Evolutionary conservation across 2,329 filamentous ascomycete species (phyloP).

Genomic region (Myotisia sp.): DNA sequence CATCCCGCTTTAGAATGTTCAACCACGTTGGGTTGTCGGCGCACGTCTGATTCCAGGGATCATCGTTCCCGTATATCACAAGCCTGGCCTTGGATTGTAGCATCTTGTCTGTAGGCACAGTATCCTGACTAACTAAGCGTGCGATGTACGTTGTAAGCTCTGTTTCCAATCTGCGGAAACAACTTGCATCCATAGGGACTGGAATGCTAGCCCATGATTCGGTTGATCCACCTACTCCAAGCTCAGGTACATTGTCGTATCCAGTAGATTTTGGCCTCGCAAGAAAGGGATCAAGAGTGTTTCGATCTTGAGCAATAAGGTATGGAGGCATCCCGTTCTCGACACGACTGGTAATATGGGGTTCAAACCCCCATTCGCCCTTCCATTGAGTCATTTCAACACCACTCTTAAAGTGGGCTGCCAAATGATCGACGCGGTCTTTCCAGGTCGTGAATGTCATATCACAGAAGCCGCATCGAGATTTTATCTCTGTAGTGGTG

Average conservation of each 20-base stretch:
- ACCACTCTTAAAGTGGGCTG: conserved; percentile 27
- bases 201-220: conserved; percentile 11
- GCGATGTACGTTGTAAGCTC: conserved; percentile 29
- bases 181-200: conserved; percentile 26
- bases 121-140: conserved; percentile 21
- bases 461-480: conserved; percentile 32
- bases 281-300: conserved; percentile 21
- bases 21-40: conserved; percentile 36
- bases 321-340: conserved; percentile 26
- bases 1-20: conserved; percentile 30
- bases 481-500: conserved; percentile 39
- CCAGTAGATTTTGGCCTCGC: conserved; percentile 2
- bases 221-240: conserved; percentile 1
- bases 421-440: conserved; percentile 29
- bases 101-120: conserved; percentile 22
- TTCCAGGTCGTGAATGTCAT: conserved; percentile 31
- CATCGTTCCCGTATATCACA: conserved; percentile 20
- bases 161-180: conserved; percentile 27
- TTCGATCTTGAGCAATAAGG: conserved; percentile 23
- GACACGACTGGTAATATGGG: conserved; percentile 22
- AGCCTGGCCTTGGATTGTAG: conserved; percentile 19
- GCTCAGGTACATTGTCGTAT: conserved; percentile 1
- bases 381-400: conserved; percentile 27
- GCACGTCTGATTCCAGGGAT: conserved; percentile 29
- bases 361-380: conserved; percentile 30